Evolutionary conservation across 257 asterid species (phyloP).

Genomic region (Solanum dulcamara): DNA sequence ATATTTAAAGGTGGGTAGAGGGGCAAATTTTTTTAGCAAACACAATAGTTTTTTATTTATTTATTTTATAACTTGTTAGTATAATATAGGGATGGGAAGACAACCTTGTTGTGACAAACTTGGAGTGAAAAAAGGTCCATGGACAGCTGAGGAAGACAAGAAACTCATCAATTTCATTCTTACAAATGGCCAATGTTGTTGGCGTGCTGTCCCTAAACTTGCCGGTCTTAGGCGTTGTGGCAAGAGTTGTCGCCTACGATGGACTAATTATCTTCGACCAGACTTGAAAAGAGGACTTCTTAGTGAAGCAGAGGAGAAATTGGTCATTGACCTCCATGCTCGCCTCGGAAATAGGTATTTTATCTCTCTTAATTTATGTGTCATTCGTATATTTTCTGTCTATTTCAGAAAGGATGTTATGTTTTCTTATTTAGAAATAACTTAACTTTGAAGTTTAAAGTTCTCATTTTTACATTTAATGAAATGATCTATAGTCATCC

Average conservation of each 20-base stretch:
- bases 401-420: neutral
- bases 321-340: constrained; percentile 91
- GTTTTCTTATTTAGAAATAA: neutral
- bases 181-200: constrained; percentile 90
- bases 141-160: constrained; percentile 96
- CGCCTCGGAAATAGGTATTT: constrained; percentile 78
- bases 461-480: neutral
- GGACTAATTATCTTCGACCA: constrained; percentile 97
- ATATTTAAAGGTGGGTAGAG: constrained; percentile 75
- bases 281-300: constrained; percentile 94
- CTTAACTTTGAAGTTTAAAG: neutral
- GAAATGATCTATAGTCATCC: neutral
- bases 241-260: constrained; percentile 90
- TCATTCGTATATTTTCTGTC: rapidly evolving
- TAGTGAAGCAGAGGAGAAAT: constrained; percentile 66
- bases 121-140: constrained; percentile 94
- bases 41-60: neutral
- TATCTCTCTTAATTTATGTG: neutral
- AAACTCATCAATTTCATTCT: constrained; percentile 72
- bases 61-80: neutral
- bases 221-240: constrained; percentile 99
- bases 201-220: constrained; percentile 95
- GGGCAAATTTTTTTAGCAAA: constrained; percentile 14
- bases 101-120: constrained; percentile 98
- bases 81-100: constrained; percentile 46